Base-by-base conservation (phyloP, 2,329 filamentous ascomycete genomes). In the Bipolaris zeicola region DNA sequence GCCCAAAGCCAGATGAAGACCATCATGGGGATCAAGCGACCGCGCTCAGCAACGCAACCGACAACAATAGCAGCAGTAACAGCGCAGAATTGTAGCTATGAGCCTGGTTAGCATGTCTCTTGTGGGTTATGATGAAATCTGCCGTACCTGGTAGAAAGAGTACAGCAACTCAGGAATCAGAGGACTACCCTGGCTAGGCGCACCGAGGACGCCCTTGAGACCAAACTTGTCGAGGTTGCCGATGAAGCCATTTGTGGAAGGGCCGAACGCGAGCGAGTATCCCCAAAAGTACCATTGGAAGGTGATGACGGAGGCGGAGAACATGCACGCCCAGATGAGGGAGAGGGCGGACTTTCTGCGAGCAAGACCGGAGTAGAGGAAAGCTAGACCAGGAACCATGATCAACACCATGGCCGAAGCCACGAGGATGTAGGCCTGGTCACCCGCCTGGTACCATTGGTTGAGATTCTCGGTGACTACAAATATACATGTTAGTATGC, bases 261-360 rank as follows among this genome's bases (percentile, higher is more conserved):
- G 83, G 71, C 90, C 95, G 79, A 98, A 97, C 50, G 94, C 93
- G 60, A 99, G 83, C 13, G 94, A 96, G 78, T 96, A 99, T 36
- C 95, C 95, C 94, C 95, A 98, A 78, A 99, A 97, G 74, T 97
- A 98, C 95, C 95, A 99, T 81, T 99, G 95, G 82, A 99, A 97
- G 54, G 91, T 89, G 76, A 97, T 84, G 73, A 98, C 88, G 45
- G 91, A 93, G 74, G 90, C 90, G 44, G 92, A 95, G 76, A 90
- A 94, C 91, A 99, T 96, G 80, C 90, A 92, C 13, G 94, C 92
- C 92, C 93, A 98, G 72, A 99, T 95, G 83, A 98, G 89, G 63
- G 92, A 96, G 41, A 99, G 85, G 28, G 95, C 95, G 5, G 95
- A 98, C 82, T 99, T 99, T 83, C 95, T 87, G 65, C 95, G 89